Evolutionary conservation across 108 stramenopile genomes (phyloP).

Genomic region (Pseudonitzschia delicatissima): DNA sequence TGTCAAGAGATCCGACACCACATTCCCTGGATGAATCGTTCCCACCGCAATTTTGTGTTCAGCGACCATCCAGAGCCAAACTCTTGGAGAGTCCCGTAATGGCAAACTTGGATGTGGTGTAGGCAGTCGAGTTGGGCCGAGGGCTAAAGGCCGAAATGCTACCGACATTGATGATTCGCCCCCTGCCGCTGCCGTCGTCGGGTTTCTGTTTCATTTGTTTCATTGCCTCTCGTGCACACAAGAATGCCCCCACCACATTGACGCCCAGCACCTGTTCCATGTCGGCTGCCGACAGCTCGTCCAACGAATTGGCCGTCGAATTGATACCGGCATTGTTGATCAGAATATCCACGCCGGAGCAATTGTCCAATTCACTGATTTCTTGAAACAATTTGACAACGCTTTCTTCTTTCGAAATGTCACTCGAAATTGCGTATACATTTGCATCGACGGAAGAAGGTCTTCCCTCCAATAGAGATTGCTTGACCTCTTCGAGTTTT

Average conservation of each 20-base stretch:
- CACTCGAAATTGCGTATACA: conserved; percentile 33
- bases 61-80: conserved; percentile 74
- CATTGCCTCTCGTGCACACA: conserved; percentile 68
- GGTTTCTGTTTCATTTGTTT: conserved; percentile 46
- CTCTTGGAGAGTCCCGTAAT: conserved; percentile 64
- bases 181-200: conserved; percentile 33
- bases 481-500: conserved; percentile 43
- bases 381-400: conserved; percentile 46
- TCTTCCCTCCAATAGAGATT: conserved; percentile 1
- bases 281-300: conserved; percentile 38
- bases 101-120: conserved; percentile 79
- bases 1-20: conserved; percentile 36
- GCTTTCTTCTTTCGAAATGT: conserved; percentile 54
- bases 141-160: conserved; percentile 64
- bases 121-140: conserved; percentile 67
- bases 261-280: conserved; percentile 57
- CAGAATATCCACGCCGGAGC: conserved; percentile 45
- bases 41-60: conserved; percentile 52
- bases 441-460: conserved; percentile 13
- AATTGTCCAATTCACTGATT: neutral
- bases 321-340: conserved; percentile 84
- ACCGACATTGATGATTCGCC: conserved; percentile 81
- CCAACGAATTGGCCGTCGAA: conserved; percentile 42
- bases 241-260: conserved; percentile 70
- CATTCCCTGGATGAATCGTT: conserved; percentile 79